A percentile compares a stretch with the other conserved stretches of the same genome.
phyloP scores from a whole-genome alignment of 208 protist species.

The Leishmania tropica region DNA sequence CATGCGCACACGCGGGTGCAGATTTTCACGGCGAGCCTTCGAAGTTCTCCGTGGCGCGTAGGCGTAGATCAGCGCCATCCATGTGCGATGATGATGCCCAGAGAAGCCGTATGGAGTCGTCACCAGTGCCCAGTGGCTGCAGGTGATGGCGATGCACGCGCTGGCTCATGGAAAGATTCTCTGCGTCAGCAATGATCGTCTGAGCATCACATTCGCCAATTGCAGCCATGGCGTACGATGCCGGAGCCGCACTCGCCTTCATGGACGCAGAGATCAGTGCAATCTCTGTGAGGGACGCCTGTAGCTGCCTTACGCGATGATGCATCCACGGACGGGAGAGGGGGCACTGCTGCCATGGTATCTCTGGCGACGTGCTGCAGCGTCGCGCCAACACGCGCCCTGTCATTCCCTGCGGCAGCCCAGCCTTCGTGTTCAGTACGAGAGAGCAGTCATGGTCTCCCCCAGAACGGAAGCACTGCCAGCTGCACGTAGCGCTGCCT shows the following conservation, averaged over 20 bases:
- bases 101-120: background rate
- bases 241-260: background rate
- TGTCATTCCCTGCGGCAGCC: constrained; percentile 62
- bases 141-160: background rate
- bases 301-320: constrained; percentile 23
- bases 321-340: constrained; percentile 67
- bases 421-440: constrained; percentile 76
- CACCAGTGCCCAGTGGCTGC: background rate
- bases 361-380: background rate
- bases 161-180: constrained; percentile 6
- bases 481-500: background rate
- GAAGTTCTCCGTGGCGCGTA: background rate
- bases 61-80: background rate
- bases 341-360: constrained; percentile 34
- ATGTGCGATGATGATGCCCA: constrained; percentile 4
- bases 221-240: background rate
- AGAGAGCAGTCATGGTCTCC: constrained; percentile 8
- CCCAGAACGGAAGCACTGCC: background rate
- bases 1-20: background rate
- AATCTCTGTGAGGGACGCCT: background rate
- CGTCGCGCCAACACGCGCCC: constrained; percentile 13
- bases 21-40: background rate
- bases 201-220: background rate
- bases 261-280: background rate
- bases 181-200: background rate